Base-by-base conservation (phyloP, 2,329 filamentous ascomycete species). In the Monosporascus cannonballus region DNA sequence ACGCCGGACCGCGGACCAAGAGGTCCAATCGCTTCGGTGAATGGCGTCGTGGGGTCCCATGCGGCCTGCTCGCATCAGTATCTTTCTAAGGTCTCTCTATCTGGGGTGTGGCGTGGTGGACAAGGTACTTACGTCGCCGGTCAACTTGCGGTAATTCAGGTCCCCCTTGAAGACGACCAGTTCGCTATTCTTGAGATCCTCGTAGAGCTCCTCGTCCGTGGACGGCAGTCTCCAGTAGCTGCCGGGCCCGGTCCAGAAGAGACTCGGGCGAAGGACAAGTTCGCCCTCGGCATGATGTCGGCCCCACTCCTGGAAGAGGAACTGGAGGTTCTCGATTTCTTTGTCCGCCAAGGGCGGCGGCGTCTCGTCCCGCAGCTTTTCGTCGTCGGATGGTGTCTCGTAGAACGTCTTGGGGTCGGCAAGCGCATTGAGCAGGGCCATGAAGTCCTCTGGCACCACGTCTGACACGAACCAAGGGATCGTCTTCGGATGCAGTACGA, bases 401-500 rank as follows among this genome's bases (percentile, higher is more conserved):
- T 94, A 97, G 71, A 97, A 96, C 11, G 72, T 64, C 61, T 86
- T 84, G 1, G 94, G 89, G 60, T 85, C 80, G 6, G 86, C 82
- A n/a, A 99, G 79, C 4, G 87, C 89, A 57, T 81, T 84, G 49
- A 99, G 81, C 2, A 97, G 80, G n/a, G 86, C 84, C 1, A 77
- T 79, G 62, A 97, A 96, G 71, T 99, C 94, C 41, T 76, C 79
- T 0, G 93, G 92, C 11, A 96, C 72, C 3, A 97, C 94, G 64
- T 99, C 94, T 1, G 91, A 96, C 47, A 99, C 94, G 67, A 97
- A 99, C 94, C 94, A 99, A 1, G 94, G 94, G 54, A 99, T 92
- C 22, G 85, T 86, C 74, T 99, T 99, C 49, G 94, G 92, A 65
- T 96, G 92, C 9, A 99, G 80, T 20, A 97, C 85, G 15, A 99